A percentile compares a stretch with the other conserved stretches of the same genome.
Evolutionary conservation across 2,329 filamentous ascomycete species (phyloP).

Genomic region (Fusarium caatingaense): DNA sequence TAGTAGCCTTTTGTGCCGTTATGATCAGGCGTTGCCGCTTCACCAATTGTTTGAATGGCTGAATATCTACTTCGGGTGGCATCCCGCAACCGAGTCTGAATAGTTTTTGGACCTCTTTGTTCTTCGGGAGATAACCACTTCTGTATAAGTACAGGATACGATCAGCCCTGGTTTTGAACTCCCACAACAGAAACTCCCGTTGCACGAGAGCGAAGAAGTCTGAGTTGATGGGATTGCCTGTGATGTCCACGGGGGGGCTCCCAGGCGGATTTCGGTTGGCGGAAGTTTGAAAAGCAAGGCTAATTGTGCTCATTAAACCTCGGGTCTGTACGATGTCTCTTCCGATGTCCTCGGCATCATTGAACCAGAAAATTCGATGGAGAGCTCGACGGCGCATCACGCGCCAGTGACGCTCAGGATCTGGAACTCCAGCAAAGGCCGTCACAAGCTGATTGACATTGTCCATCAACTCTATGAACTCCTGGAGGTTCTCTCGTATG

Average conservation of each 20-base stretch:
- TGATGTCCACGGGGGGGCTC: background rate
- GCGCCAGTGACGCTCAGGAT: background rate
- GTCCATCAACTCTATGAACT: slow-evolving; percentile 21
- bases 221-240: background rate
- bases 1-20: background rate
- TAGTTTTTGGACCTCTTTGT: background rate
- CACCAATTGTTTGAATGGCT: background rate
- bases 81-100: too few relatives aligned
- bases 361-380: too few relatives aligned
- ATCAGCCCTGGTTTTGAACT: background rate
- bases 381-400: background rate
- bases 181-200: background rate
- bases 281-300: too few relatives aligned
- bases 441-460: slow-evolving; percentile 2
- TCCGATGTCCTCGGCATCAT: too few relatives aligned
- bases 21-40: background rate
- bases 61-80: too few relatives aligned
- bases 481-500: background rate
- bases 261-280: background rate
- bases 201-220: background rate
- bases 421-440: background rate
- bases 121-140: too few relatives aligned
- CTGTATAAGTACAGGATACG: too few relatives aligned
- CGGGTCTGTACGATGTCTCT: too few relatives aligned
- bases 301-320: too few relatives aligned